Percentiles rank a stretch among this genome's conserved stretches.
These are phyloP conservation scores for Hordeum marinum DNA, from an alignment of 176 grass and related monocot species.

Conservation along the genomic window DNA sequence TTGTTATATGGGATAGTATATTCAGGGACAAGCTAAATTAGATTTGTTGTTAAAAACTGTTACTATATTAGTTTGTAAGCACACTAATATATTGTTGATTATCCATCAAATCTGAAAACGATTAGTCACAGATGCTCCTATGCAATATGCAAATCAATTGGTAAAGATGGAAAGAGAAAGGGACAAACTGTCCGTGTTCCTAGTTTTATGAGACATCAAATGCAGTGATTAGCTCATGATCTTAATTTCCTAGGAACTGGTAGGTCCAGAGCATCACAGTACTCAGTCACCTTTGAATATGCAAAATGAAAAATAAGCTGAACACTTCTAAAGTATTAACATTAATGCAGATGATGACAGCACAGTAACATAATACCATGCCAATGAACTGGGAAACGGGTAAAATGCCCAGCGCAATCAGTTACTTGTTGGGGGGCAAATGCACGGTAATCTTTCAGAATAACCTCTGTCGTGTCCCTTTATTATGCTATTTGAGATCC, in stretches of 20 bases:
- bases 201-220: slow-evolving; percentile 2
- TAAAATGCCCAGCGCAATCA: too few relatives aligned
- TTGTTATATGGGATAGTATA: too few relatives aligned
- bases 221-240: slow-evolving; percentile 47
- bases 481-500: too few relatives aligned
- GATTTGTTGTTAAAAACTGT: too few relatives aligned
- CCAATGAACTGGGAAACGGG: too few relatives aligned
- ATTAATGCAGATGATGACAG: too few relatives aligned
- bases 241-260: slow-evolving; percentile 68
- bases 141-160: not conserved
- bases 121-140: not conserved
- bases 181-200: not conserved
- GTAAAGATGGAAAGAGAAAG: not conserved
- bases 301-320: slow-evolving; percentile 1
- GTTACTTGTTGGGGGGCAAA: too few relatives aligned
- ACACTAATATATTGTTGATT: not conserved
- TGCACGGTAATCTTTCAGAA: too few relatives aligned
- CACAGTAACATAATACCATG: too few relatives aligned
- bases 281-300: slow-evolving; percentile 16
- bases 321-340: not conserved
- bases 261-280: slow-evolving; percentile 43
- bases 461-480: too few relatives aligned
- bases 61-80: not conserved
- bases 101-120: not conserved
- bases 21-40: not conserved